Evolutionary conservation across 2,329 filamentous ascomycete genomes (phyloP), one percentile per base, ranked within the genome.

Genomic region (Ophiostoma australiae): DNA sequence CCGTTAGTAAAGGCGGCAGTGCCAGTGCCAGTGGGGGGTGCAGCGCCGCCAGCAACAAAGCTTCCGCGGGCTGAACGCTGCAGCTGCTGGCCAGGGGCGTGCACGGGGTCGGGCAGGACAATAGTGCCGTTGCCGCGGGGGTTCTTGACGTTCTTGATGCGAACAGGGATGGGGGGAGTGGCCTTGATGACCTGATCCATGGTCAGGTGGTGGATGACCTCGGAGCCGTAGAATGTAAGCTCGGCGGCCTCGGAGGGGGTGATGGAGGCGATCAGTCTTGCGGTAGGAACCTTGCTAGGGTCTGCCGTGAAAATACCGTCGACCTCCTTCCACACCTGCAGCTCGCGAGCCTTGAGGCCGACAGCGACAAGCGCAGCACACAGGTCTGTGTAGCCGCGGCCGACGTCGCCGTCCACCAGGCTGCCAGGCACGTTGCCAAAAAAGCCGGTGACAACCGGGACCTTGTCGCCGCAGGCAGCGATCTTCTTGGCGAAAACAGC

Each of bases 241-340:
- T 99, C 95, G 15, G 95, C 94, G 1, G 95, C 95, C 81, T 99
- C 95, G 11, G 93, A 91, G 0, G 95, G 95, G 3, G 94, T 97
- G 78, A 99, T 97, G 70, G 90, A 90, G 13, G 90, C 82, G 65
- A 99, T 86, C n/a, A 99, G 84, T 67, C 91, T 86, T n/a, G 95
- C 96, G 0, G 94, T 98, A 3, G 94, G 94, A 55, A 96, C 92
- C 80, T 95, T 96, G 76, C 91, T 88, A 3, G 92, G 92, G 77
- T 97, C 92, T 35, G 85, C 85, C 6, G 84, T 84, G 74, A 80
- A 80, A 73, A 80, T 80, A 71, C 79, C 79, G 70, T 99, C 95
- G 7, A 99, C 95, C 79, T 99, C 95, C 82, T 99, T 99, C 95
- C 95, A 98, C 74, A 99, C 91, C 80, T 99, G 95, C 69, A 99